Conservation (phyloP, 768 basidiomycete genomes). For the Crucibulum laeve region DNA sequence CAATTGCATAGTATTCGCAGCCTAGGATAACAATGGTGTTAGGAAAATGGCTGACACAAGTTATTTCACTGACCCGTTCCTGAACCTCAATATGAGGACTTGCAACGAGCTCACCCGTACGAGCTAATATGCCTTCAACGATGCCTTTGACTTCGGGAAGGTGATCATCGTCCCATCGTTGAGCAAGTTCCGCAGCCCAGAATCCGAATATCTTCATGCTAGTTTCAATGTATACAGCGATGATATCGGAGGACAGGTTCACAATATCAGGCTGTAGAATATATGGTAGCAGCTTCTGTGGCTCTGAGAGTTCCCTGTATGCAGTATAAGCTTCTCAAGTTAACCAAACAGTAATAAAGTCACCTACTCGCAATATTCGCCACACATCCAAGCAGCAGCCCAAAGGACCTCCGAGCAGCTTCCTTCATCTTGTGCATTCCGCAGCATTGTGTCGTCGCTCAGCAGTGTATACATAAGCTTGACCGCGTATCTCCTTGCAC, state of each 20-base stretch:
- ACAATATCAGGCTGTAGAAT: conserved; percentile 59
- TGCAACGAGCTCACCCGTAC: conserved; percentile 53
- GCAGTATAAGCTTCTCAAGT: conserved; percentile 1
- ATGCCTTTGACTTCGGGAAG: conserved; percentile 58
- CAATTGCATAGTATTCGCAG: conserved; percentile 74
- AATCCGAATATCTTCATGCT: conserved; percentile 82
- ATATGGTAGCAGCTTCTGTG: conserved; percentile 67
- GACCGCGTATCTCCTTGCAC: conserved; percentile 74
- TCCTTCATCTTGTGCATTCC: conserved; percentile 61
- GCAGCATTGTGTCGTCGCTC: conserved; percentile 70
- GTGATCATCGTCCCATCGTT: conserved; percentile 72
- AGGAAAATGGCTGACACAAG: not conserved
- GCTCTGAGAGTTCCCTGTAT: conserved; percentile 70
- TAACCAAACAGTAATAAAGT: not conserved
- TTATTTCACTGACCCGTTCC: conserved; percentile 79
- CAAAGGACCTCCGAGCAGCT: conserved; percentile 84
- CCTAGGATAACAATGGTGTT: conserved; percentile 35
- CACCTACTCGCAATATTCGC: conserved; percentile 86
- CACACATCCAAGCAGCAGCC: conserved; percentile 96
- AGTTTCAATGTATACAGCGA: conserved; percentile 80
- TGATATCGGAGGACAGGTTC: conserved; percentile 56
- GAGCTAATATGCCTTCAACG: conserved; percentile 57
- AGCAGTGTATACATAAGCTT: conserved; percentile 79
- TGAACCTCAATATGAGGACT: conserved; percentile 84
- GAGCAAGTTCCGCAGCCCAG: conserved; percentile 76